These are phyloP conservation scores for Neofusicoccum umdonicola DNA, from an alignment of 2,329 filamentous ascomycete genomes.

Conservation along the genomic window DNA sequence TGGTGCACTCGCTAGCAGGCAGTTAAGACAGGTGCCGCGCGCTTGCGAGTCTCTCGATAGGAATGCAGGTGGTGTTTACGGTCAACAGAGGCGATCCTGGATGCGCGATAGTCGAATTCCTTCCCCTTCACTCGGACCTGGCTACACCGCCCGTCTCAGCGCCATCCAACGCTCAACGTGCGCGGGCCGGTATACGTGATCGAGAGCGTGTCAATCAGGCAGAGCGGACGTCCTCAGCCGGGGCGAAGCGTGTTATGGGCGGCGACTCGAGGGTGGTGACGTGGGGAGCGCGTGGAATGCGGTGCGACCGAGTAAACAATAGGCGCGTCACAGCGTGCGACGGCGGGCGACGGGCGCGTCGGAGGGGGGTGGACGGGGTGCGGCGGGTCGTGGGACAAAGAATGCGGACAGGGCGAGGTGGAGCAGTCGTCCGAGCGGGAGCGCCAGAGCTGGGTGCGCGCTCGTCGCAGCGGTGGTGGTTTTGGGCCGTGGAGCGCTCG, in stretches of 20 bases:
- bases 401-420: slow-evolving; percentile 11
- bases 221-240: background rate
- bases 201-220: slow-evolving; percentile 11
- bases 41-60: slow-evolving; percentile 14
- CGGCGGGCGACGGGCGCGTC: slow-evolving; percentile 7
- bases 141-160: slow-evolving; percentile 18
- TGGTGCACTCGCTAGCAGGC: slow-evolving; percentile 11
- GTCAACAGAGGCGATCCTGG: slow-evolving; percentile 13
- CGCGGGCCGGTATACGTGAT: slow-evolving; percentile 6
- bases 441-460: background rate
- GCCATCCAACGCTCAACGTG: slow-evolving; percentile 15
- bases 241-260: slow-evolving; percentile 11
- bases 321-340: slow-evolving; percentile 15
- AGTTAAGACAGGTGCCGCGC: slow-evolving; percentile 17
- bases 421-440: background rate
- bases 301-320: slow-evolving; percentile 18
- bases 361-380: background rate
- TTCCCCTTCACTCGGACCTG: slow-evolving; percentile 15
- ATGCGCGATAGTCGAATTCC: slow-evolving; percentile 17
- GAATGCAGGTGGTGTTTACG: slow-evolving; percentile 18
- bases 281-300: slow-evolving; percentile 17
- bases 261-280: slow-evolving; percentile 14
- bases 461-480: slow-evolving; percentile 6
- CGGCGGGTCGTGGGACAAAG: slow-evolving; percentile 7
- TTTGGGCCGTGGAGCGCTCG: slow-evolving; percentile 2